phyloP scores from a whole-genome alignment of 257 asterid genomes.

The Solanum pimpinellifolium region DNA sequence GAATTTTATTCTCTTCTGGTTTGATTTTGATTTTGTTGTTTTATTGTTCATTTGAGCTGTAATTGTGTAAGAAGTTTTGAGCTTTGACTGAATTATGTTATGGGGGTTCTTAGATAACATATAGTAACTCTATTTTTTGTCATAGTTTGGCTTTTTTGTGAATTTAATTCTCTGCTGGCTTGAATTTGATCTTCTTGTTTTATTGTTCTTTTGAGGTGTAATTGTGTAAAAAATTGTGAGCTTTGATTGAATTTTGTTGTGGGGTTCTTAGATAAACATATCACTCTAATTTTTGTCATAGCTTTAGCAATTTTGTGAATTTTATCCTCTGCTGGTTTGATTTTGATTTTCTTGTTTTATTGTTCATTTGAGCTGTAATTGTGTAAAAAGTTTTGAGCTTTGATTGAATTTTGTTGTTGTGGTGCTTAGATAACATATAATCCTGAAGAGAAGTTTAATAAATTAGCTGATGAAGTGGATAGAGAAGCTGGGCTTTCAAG shows the following conservation, averaged over 20 bases:
- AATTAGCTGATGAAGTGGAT: conserved; percentile 85
- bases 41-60: background rate
- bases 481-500: conserved; percentile 60
- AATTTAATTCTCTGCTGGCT: background rate
- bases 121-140: conserved; percentile 14
- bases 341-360: background rate
- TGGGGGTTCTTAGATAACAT: conserved; percentile 32
- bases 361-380: background rate
- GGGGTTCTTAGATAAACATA: conserved; percentile 25
- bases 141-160: background rate
- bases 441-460: conserved; percentile 47
- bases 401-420: background rate
- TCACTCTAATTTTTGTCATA: no score
- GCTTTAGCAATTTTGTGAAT: background rate
- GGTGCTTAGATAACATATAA: conserved; percentile 41
- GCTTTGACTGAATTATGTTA: background rate
- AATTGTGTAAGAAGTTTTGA: background rate
- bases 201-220: background rate
- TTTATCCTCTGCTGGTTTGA: background rate
- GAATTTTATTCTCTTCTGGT: background rate
- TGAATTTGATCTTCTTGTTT: background rate
- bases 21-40: background rate
- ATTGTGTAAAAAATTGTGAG: background rate
- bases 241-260: background rate
- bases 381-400: background rate